phyloP scores from a whole-genome alignment of 1,139 yeast species.

The Candida albicans region DNA sequence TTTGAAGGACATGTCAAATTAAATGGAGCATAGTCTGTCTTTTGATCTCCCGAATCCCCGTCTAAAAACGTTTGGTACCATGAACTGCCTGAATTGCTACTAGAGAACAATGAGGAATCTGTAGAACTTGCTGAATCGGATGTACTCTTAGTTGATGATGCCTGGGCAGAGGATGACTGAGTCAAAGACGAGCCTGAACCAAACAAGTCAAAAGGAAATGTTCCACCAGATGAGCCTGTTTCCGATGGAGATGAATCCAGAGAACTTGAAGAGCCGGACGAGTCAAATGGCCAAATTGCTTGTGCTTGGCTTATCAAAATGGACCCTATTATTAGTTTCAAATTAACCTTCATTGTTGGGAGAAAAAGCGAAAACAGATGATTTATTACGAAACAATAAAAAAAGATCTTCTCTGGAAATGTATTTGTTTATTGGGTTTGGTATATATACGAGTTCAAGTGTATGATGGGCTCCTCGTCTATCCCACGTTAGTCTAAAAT shows the following conservation, averaged over 20 bases:
- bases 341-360: background rate
- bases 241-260: constrained; percentile 2
- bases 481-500: too few relatives aligned
- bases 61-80: constrained; percentile 1
- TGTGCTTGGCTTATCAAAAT: background rate
- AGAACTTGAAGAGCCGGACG: constrained; percentile 1
- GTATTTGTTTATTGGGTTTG: too few relatives aligned
- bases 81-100: background rate
- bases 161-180: background rate
- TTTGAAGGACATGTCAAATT: constrained; percentile 26
- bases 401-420: too few relatives aligned
- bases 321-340: background rate
- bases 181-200: background rate
- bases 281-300: constrained; percentile 14
- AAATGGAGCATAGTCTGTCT: constrained; percentile 28
- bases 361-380: background rate
- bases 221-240: constrained; percentile 2
- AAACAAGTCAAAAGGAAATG: constrained; percentile 1
- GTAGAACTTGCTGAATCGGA: background rate
- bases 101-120: background rate
- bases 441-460: too few relatives aligned
- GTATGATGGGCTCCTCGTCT: too few relatives aligned
- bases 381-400: too few relatives aligned
- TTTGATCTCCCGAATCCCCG: constrained; percentile 10
- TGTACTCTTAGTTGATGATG: background rate